Base-by-base conservation (phyloP, 2,329 filamentous ascomycete genomes). In the Botrytis cinerea region DNA sequence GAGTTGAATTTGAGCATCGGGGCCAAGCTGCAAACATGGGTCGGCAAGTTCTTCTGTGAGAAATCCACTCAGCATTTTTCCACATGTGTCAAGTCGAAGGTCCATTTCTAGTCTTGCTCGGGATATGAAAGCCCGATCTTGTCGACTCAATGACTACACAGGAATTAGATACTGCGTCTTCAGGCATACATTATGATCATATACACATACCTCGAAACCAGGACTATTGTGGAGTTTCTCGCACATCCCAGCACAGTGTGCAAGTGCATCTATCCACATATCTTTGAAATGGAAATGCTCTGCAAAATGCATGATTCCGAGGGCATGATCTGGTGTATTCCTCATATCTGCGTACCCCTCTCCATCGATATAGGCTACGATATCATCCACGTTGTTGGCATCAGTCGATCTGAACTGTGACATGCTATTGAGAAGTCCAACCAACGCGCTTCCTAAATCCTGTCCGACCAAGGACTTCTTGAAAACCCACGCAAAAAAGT, bases 171-270 rank as follows among this genome's bases (percentile, higher is more conserved):
- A 43, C 54, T 57, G 54, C 28, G 4, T 25, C 54, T 40, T 25
- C 16, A 20, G 2, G 48, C 22, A 28, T 20, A 25, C 28, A 20
- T 10, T 60, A 16, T 35, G 20, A 38, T n/a, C 74, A 38, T 25
- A 40, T 40, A 70, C 70, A 82, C 87, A 77, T 83, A 91, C 90
- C 80, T 87, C 83, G 75, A 90, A 92, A 75, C 92, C 92, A 1
- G 86, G 80, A 76, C 86, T 88, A 9, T 82, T 78, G 59, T 85
- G 83, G 8, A 95, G 75, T 40, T 84, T 84, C 32, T 92, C 88
- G 74, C 87, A 88, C 92, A 95, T 94, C 61, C 93, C 93, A 51
- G 92, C 91, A 79, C 92, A 94, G 79, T 96, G 93, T 22, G 88
- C 86, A 81, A 95, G 94, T 0, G 93, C 90, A 78, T 93, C 87